Conservation (phyloP, 768 basidiomycete species). For the Rhodosporidiobolus sp. region DNA sequence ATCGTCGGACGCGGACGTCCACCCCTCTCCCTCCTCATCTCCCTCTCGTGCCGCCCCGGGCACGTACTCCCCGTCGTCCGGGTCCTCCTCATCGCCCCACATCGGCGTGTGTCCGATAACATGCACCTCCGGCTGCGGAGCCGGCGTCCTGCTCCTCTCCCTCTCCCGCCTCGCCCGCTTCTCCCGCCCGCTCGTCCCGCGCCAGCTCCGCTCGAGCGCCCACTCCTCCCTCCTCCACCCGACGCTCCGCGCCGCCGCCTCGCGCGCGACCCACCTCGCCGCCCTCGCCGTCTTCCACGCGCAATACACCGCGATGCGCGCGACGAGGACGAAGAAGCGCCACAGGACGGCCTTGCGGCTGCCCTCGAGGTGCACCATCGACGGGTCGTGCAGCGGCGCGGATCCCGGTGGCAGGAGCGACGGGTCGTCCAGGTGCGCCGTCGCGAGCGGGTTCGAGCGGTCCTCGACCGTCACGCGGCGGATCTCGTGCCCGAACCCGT, state of each 20-base stretch:
- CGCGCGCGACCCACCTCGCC: not conserved
- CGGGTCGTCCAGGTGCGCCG: not conserved
- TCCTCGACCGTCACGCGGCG: constrained; percentile 3
- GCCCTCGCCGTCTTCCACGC: not conserved
- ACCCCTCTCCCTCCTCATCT: not conserved
- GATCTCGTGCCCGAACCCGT: constrained; percentile 24
- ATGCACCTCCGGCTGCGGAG: not conserved
- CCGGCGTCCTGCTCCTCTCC: not conserved
- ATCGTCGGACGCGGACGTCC: not conserved
- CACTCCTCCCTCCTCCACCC: constrained; percentile 11
- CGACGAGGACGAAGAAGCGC: not conserved
- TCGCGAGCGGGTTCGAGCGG: not conserved
- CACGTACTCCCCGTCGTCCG: not conserved
- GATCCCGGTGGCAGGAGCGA: not conserved
- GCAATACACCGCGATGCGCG: constrained; percentile 1
- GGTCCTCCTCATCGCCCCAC: not conserved
- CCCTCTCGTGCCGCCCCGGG: not conserved
- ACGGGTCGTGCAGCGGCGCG: not conserved
- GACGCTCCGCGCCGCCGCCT: not conserved
- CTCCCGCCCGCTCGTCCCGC: not conserved
- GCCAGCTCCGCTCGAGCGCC: not conserved
- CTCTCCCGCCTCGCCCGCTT: not conserved
- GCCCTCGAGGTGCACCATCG: not conserved
- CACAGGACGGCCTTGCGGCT: not conserved
- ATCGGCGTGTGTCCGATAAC: no score